phyloP scores from a whole-genome alignment of 108 stramenopile species.

The Nitzschia sp. region DNA sequence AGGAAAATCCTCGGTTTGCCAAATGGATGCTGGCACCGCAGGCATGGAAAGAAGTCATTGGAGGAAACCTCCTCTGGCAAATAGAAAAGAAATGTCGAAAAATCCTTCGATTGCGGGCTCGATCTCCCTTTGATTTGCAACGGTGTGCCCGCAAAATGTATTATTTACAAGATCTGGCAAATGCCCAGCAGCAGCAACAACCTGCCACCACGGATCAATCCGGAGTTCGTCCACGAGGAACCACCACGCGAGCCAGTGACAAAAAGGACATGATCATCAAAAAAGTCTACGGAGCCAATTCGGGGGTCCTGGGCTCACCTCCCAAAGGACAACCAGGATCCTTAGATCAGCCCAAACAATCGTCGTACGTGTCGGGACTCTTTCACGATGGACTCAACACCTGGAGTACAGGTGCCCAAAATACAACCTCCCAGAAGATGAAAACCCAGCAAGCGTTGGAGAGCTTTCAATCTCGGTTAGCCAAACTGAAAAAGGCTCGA shows the following conservation, averaged over 20 bases:
- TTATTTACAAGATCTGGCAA: neutral
- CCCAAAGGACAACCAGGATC: neutral
- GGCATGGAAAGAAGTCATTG: constrained; percentile 13
- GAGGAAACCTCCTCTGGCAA: constrained; percentile 12
- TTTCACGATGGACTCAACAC: neutral
- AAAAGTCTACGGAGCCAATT: neutral
- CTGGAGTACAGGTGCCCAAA: neutral
- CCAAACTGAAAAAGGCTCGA: constrained; percentile 10
- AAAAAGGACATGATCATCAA: neutral
- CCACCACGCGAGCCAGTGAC: neutral
- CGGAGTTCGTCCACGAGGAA: neutral
- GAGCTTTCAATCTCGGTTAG: constrained; percentile 9
- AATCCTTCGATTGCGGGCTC: constrained; percentile 3
- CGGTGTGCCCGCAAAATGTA: constrained; percentile 3
- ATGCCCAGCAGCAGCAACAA: neutral
- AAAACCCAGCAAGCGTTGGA: constrained; percentile 2
- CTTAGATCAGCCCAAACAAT: neutral
- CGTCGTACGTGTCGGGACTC: neutral
- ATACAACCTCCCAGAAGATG: neutral
- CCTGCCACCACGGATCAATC: neutral
- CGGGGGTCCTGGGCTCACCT: neutral
- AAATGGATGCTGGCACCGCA: constrained; percentile 13
- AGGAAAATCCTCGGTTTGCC: constrained; percentile 18
- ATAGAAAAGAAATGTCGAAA: constrained; percentile 11
- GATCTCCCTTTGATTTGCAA: constrained; percentile 7